Percentiles rank a stretch among this genome's conserved stretches.
phyloP scores from a whole-genome alignment of 495 filamentous ascomycete genomes.

The Neurospora terricola region DNA sequence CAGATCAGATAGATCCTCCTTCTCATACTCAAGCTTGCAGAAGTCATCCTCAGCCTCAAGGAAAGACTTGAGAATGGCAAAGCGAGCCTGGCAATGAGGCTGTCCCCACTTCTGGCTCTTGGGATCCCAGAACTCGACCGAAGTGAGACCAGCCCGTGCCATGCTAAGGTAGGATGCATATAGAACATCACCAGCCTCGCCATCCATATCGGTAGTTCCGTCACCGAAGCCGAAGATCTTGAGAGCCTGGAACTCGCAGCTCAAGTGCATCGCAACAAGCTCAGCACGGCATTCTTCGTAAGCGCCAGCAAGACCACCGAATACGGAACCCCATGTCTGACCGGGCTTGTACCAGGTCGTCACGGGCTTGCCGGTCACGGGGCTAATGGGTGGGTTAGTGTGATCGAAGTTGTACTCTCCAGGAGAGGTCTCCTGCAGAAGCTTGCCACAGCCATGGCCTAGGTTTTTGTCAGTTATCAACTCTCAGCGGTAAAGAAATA shows the following conservation, averaged over 20 bases:
- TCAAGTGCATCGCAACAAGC: slow-evolving; percentile 86
- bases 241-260: slow-evolving; percentile 80
- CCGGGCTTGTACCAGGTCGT: slow-evolving; percentile 85
- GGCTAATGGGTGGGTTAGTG: slow-evolving; percentile 68
- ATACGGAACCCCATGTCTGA: slow-evolving; percentile 89
- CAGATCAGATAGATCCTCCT: slow-evolving; percentile 70
- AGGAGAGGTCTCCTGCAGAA: slow-evolving; percentile 76
- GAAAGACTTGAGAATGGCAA: slow-evolving; percentile 79
- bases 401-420: slow-evolving; percentile 82
- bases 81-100: slow-evolving; percentile 89
- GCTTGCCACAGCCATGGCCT: slow-evolving; percentile 83
- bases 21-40: slow-evolving; percentile 62
- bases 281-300: slow-evolving; percentile 72
- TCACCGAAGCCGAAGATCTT: slow-evolving; percentile 88
- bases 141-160: slow-evolving; percentile 77
- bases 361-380: slow-evolving; percentile 65
- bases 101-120: slow-evolving; percentile 88
- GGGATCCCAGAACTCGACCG: slow-evolving; percentile 85
- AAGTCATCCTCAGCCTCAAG: slow-evolving; percentile 75
- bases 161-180: slow-evolving; percentile 82
- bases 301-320: slow-evolving; percentile 71
- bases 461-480: not conserved
- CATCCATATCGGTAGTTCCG: slow-evolving; percentile 56
- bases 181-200: slow-evolving; percentile 73
- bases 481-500: not conserved